Evolutionary conservation across 768 basidiomycete species (phyloP).

Genomic region (Sporobolomyces roseus): DNA sequence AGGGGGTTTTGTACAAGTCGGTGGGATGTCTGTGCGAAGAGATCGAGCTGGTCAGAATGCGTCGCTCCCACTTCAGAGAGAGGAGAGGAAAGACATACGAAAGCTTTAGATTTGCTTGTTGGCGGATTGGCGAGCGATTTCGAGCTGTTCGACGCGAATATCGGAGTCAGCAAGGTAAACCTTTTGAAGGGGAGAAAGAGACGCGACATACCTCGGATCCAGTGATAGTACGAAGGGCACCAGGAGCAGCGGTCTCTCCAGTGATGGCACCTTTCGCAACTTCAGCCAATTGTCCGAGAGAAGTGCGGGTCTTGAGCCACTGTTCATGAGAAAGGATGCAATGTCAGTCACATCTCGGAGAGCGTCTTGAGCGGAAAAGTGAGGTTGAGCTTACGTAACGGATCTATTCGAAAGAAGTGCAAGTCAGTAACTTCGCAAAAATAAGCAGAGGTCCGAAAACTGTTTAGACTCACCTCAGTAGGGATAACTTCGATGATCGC

Average conservation of each 20-base stretch:
- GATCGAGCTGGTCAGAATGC: too few relatives aligned
- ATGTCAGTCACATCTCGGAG: background rate
- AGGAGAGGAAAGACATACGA: background rate
- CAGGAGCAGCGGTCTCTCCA: constrained; percentile 41
- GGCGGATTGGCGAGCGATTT: constrained; percentile 27
- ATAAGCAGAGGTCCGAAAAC: too few relatives aligned
- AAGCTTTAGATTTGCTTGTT: constrained; percentile 27
- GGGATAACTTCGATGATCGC: constrained; percentile 41
- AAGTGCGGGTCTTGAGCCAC: constrained; percentile 36
- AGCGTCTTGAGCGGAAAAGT: background rate
- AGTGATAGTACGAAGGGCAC: constrained; percentile 23
- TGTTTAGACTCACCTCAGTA: constrained; percentile 23
- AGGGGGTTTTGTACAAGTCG: too few relatives aligned
- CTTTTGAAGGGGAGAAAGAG: too few relatives aligned
- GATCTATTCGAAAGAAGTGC: constrained; percentile 13
- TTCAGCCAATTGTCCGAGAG: constrained; percentile 29
- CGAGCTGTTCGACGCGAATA: constrained; percentile 11
- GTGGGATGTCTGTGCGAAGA: too few relatives aligned
- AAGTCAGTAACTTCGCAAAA: background rate
- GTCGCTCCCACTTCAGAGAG: too few relatives aligned
- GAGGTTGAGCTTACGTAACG: constrained; percentile 20
- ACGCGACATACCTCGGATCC: constrained; percentile 29
- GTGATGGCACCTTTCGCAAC: constrained; percentile 42
- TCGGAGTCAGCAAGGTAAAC: background rate
- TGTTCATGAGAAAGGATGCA: background rate